Base-by-base conservation (phyloP, 1,284 basidiomycete species). In the Peniophora sp. region DNA sequence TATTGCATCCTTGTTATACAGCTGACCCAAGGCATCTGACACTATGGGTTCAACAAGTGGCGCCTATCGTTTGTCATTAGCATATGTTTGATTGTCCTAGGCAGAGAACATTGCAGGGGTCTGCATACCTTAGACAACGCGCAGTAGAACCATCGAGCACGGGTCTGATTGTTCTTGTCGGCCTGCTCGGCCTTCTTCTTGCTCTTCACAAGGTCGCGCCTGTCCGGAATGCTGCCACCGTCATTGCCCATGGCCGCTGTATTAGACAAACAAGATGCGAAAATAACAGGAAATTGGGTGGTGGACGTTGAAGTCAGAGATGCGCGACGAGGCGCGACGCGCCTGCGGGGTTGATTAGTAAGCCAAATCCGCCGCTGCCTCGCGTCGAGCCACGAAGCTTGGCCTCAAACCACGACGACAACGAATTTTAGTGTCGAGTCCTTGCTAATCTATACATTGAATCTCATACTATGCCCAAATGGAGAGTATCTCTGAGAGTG, bases 1-100 rank as follows among this genome's bases (percentile, higher is more conserved):
- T 41, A 97, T 72, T 0, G 92, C 83, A 61, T 94, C 93, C 64
- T 95, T 96, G 69, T 97, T 97, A 64, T 96, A 97, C 2, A 97
- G 73, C 65, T 93, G 94, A 23, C 94, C 94, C 0, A 97, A 72
- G 0, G 84, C 83, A 68, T 92, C 95, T 0, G 92, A 85, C 0
- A 96, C 93, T 12, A 96, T 74, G 0, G 93, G 94, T 55, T 91
- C 83, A 58, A 84, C 79, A 2, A 97, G 73, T n/a, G 83, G 83
- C 54, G 80, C 79, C 91, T 94, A n/a, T n/a, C n/a, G n/a, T n/a
- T n/a, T n/a, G n/a, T n/a, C n/a, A n/a, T n/a, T n/a, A 41, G 15
- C 12, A 54, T 24, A 44, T 15, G 14, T 51, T 9, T 50, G n/a
- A 54, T 27, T 43, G 46, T 22, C n/a, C n/a, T 2, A 54, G 44